Evolutionary conservation across 2,329 filamentous ascomycete species (phyloP).

Genomic region (Drechslerella stenobrocha): DNA sequence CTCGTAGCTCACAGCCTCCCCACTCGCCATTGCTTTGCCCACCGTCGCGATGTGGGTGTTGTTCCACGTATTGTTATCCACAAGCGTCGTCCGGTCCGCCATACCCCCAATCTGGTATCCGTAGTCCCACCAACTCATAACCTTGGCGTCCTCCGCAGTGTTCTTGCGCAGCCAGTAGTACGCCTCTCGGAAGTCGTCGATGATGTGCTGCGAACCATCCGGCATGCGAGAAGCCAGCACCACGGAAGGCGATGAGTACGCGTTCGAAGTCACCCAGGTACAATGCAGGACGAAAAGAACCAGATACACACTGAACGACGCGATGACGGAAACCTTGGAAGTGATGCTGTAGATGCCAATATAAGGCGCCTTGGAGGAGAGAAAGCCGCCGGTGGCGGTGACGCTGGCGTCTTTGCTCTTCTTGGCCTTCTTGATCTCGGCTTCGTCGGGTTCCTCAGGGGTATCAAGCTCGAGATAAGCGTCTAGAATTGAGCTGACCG

Average conservation of each 20-base stretch:
- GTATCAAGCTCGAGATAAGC: slow-evolving; percentile 73
- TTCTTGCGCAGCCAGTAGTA: slow-evolving; percentile 99
- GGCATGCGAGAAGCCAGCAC: slow-evolving; percentile 89
- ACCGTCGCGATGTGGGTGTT: slow-evolving; percentile 99
- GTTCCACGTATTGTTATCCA: slow-evolving; percentile 99
- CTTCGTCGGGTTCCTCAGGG: slow-evolving; percentile 62
- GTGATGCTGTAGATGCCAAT: slow-evolving; percentile 80
- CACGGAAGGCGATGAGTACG: slow-evolving; percentile 96
- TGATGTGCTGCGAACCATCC: slow-evolving; percentile 96
- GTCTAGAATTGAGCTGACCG: slow-evolving; percentile 83
- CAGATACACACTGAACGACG: slow-evolving; percentile 74
- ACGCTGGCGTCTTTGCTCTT: slow-evolving; percentile 58
- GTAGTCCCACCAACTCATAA: slow-evolving; percentile 99
- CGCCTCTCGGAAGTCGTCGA: slow-evolving; percentile 97
- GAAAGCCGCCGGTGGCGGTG: slow-evolving; percentile 30
- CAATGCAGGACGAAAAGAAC: slow-evolving; percentile 95
- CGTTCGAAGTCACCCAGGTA: slow-evolving; percentile 99
- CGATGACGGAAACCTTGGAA: slow-evolving; percentile 78
- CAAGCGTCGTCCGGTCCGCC: slow-evolving; percentile 93
- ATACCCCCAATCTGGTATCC: slow-evolving; percentile 99
- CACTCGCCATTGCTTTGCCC: slow-evolving; percentile 96
- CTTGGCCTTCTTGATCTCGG: slow-evolving; percentile 62
- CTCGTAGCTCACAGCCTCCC: slow-evolving; percentile 96
- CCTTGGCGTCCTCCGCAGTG: slow-evolving; percentile 89
- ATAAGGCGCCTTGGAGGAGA: slow-evolving; percentile 47